These are phyloP conservation scores for Dimocarpus longan DNA, from an alignment of 345 rosid species.

Conservation along the genomic window DNA sequence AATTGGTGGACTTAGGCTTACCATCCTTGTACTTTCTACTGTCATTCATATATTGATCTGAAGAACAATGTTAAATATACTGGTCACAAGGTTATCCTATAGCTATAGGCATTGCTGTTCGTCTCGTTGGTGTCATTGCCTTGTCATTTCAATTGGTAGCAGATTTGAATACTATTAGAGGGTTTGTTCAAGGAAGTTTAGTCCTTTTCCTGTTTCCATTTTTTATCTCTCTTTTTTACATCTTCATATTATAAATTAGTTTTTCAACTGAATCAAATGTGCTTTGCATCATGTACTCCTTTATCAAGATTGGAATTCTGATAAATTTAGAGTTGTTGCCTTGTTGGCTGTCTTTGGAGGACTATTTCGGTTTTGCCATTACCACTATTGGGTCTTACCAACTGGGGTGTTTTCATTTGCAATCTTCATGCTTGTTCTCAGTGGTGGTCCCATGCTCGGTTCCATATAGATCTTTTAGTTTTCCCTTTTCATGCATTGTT, in stretches of 20 bases:
- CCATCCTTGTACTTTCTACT: not conserved
- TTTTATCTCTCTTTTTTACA: not conserved
- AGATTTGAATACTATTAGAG: not conserved
- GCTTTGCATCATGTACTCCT: not conserved
- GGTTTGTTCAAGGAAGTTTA: not conserved
- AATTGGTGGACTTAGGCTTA: not conserved
- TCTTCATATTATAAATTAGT: not conserved
- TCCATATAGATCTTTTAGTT: not conserved
- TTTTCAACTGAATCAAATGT: not conserved
- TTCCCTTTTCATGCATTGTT: not conserved
- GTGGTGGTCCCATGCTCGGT: not conserved
- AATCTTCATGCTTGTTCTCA: not conserved
- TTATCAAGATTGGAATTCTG: not conserved
- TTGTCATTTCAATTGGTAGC: not conserved
- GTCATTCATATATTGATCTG: not conserved
- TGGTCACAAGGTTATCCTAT: not conserved
- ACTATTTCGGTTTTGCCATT: not conserved
- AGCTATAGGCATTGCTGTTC: not conserved
- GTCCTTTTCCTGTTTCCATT: not conserved
- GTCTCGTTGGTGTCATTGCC: not conserved
- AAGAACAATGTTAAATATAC: not conserved
- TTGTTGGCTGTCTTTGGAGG: not conserved
- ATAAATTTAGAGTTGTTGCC: not conserved
- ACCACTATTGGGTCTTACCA: too few relatives aligned
- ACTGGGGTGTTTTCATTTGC: too few relatives aligned